phyloP scores from a whole-genome alignment of 306 rosid species.

The Cucurbita moschata region DNA sequence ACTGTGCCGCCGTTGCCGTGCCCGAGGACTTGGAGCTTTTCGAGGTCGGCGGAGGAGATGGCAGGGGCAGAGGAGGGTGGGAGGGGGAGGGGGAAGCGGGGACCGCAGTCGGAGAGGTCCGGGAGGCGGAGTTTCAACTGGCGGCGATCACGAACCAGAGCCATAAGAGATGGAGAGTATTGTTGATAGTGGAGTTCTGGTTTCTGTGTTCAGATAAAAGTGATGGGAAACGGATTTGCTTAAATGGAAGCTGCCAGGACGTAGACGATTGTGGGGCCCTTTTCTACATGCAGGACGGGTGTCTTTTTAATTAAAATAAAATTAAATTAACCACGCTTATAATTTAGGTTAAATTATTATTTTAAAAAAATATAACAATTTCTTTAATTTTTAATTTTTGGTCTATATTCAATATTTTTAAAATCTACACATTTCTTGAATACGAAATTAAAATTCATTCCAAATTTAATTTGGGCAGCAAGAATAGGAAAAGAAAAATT shows the following conservation, averaged over 20 bases:
- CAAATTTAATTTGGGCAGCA: too few species aligned
- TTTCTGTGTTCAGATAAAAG: neutral
- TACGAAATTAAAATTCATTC: too few species aligned
- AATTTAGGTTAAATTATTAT: too few species aligned
- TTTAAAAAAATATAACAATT: too few species aligned
- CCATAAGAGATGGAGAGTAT: constrained; percentile 26
- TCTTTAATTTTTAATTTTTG: too few species aligned
- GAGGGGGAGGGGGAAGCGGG: constrained; percentile 15
- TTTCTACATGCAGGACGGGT: neutral
- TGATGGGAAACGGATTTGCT: neutral
- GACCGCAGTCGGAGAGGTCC: constrained; percentile 27
- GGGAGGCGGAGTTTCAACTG: constrained; percentile 61
- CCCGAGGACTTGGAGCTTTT: constrained; percentile 62
- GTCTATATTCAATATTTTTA: too few species aligned
- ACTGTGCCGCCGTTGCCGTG: constrained; percentile 89
- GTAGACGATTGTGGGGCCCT: neutral
- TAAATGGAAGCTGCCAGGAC: neutral
- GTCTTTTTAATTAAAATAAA: neutral
- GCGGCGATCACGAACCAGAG: constrained; percentile 69
- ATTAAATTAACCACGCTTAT: neutral
- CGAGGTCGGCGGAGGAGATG: constrained; percentile 33
- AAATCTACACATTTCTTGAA: too few species aligned
- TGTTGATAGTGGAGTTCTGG: neutral
- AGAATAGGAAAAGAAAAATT: too few species aligned
- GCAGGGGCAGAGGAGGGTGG: constrained; percentile 9